Conservation (phyloP, 768 basidiomycete genomes). For the Saitozyma podzolica region DNA sequence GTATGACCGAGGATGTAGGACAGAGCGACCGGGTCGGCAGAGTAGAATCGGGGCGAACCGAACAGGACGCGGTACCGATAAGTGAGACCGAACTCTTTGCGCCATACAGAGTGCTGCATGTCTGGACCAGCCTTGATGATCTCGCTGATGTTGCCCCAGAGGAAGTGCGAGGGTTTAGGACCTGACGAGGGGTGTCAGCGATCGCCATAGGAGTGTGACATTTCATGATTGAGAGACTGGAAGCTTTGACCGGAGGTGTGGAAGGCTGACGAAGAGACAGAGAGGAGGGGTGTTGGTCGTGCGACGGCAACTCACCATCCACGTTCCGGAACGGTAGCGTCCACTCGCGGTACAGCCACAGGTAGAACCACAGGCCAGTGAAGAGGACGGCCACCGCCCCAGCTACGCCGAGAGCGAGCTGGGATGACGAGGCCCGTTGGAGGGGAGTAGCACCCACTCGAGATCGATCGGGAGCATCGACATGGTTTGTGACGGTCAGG, state of each 20-base stretch:
- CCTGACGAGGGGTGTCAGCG: conserved; percentile 16
- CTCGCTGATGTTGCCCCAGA: conserved; percentile 25
- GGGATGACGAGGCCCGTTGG: too few relatives aligned
- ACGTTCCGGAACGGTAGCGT: conserved; percentile 24
- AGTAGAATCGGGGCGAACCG: conserved; percentile 66
- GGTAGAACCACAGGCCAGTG: conserved; percentile 13
- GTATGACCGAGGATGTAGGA: conserved; percentile 72
- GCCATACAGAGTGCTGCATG: conserved; percentile 30
- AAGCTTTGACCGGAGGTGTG: neutral
- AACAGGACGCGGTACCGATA: conserved; percentile 32
- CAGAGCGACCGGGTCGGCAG: conserved; percentile 75
- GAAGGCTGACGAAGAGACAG: too few relatives aligned
- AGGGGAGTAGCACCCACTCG: too few relatives aligned
- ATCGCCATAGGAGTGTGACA: neutral
- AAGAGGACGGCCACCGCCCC: neutral
- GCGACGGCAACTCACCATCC: conserved; percentile 18
- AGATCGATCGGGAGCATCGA: too few relatives aligned
- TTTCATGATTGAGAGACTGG: neutral
- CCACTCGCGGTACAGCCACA: conserved; percentile 20
- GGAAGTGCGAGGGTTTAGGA: conserved; percentile 19
- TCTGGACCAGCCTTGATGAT: conserved; percentile 35
- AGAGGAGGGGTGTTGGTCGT: neutral
- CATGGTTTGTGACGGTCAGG: too few relatives aligned
- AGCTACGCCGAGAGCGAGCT: too few relatives aligned
- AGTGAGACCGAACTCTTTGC: conserved; percentile 38